A percentile compares a stretch with the other conserved stretches of the same genome.
These are phyloP conservation scores for Pythium phragmiticola DNA, from an alignment of 352 stramenopile genomes.

Conservation along the genomic window DNA sequence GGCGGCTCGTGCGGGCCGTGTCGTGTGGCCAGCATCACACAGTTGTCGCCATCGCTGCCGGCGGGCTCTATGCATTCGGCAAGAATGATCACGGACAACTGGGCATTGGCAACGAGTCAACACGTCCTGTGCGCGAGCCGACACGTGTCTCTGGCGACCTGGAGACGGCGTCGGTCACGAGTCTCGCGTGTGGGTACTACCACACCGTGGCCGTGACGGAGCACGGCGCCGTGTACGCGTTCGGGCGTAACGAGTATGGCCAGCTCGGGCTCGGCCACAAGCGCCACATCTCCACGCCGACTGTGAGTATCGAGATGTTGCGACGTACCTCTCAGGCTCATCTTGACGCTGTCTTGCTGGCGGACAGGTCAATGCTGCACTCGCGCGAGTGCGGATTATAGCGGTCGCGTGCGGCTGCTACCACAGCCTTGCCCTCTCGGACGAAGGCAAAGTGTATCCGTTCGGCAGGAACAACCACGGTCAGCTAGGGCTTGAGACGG, in stretches of 20 bases:
- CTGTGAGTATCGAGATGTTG: slow-evolving; percentile 31
- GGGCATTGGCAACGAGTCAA: slow-evolving; percentile 52
- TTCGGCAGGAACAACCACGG: slow-evolving; percentile 95
- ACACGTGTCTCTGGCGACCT: slow-evolving; percentile 47
- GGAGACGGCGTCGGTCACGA: slow-evolving; percentile 61
- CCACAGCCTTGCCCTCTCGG: slow-evolving; percentile 78
- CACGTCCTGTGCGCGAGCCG: slow-evolving; percentile 46
- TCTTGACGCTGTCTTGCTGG: background rate
- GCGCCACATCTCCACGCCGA: slow-evolving; percentile 51
- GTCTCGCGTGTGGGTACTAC: slow-evolving; percentile 91
- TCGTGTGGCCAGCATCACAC: slow-evolving; percentile 37
- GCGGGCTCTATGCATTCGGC: slow-evolving; percentile 81
- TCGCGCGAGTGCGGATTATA: slow-evolving; percentile 56
- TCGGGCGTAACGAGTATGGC: slow-evolving; percentile 93
- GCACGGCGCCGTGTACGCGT: slow-evolving; percentile 73
- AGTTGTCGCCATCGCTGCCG: slow-evolving; percentile 33
- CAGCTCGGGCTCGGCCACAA: slow-evolving; percentile 91
- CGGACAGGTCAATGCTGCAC: slow-evolving; percentile 44
- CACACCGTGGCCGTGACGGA: slow-evolving; percentile 84
- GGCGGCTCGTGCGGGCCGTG: slow-evolving; percentile 56
- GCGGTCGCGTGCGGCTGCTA: slow-evolving; percentile 85
- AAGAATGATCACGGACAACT: slow-evolving; percentile 94
- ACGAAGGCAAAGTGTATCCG: slow-evolving; percentile 88
- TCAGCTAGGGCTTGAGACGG: slow-evolving; percentile 83
- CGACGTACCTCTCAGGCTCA: background rate